A percentile compares a stretch with the other conserved stretches of the same genome.
These are phyloP conservation scores for Fusarium staphyleae DNA, from an alignment of 2,329 filamentous ascomycete genomes.

Conservation along the genomic window DNA sequence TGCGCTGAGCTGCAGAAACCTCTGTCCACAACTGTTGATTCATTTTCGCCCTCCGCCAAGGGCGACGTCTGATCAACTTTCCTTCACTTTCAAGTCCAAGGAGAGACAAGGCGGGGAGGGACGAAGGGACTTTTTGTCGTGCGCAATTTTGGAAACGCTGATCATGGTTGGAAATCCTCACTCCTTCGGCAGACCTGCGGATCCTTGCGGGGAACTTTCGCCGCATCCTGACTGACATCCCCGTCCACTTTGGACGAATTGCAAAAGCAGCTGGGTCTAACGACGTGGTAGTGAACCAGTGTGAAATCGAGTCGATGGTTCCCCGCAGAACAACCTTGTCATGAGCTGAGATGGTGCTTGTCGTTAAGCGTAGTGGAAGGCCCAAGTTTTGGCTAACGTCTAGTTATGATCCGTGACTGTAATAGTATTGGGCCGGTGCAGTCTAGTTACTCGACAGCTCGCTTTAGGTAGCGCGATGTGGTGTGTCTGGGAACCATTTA, in stretches of 20 bases:
- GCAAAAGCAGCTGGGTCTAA: conserved; percentile 24
- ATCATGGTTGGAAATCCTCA: conserved; percentile 30
- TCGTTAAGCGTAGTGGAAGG: background rate
- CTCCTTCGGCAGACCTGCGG: conserved; percentile 23
- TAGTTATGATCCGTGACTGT: no score
- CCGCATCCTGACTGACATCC: conserved; percentile 14
- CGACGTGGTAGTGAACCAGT: conserved; percentile 21
- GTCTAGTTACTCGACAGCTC: background rate
- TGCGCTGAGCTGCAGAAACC: background rate
- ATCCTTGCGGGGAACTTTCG: conserved; percentile 30
- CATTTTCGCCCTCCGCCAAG: conserved; percentile 2
- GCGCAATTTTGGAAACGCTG: conserved; percentile 29
- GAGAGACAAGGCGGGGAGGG: conserved; percentile 9
- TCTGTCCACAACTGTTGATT: background rate
- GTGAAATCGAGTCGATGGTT: conserved; percentile 23
- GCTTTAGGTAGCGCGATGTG: background rate
- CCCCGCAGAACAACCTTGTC: conserved; percentile 7
- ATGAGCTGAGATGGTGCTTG: no score
- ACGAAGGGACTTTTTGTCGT: conserved; percentile 26
- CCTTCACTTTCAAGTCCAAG: no score
- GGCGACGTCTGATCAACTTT: conserved; percentile 1
- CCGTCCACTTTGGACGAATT: conserved; percentile 24
- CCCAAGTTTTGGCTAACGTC: no score
- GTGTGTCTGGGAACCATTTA: background rate
- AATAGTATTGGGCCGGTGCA: no score